A percentile compares a stretch with the other conserved stretches of the same genome.
phyloP scores from a whole-genome alignment of 106 monocot genomes.

The Dendrobium catenatum region DNA sequence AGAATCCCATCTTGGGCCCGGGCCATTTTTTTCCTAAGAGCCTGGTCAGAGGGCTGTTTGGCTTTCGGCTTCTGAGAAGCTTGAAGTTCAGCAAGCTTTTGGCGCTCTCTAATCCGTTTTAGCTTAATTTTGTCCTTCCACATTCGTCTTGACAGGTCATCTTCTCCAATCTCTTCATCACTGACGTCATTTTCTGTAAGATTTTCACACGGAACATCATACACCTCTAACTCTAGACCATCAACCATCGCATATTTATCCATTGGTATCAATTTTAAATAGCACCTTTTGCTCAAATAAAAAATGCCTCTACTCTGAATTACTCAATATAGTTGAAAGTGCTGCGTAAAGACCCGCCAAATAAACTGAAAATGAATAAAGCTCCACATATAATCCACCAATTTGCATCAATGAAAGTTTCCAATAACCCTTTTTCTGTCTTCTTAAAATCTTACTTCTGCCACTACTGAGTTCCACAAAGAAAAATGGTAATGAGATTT shows the following conservation, averaged over 20 bases:
- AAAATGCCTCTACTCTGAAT: background rate
- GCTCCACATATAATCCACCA: background rate
- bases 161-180: slow-evolving; percentile 89
- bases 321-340: background rate
- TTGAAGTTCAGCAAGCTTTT: slow-evolving; percentile 41
- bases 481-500: no score
- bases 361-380: background rate
- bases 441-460: background rate
- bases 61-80: slow-evolving; percentile 42
- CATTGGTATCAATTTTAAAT: slow-evolving; percentile 21
- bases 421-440: background rate
- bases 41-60: slow-evolving; percentile 76
- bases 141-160: slow-evolving; percentile 68
- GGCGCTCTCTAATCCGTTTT: slow-evolving; percentile 68
- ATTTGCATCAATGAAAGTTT: background rate
- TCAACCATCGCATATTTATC: slow-evolving; percentile 33
- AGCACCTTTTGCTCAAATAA: background rate
- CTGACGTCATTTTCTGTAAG: slow-evolving; percentile 93
- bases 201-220: slow-evolving; percentile 57
- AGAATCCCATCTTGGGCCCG: slow-evolving; percentile 96
- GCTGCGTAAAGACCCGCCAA: background rate
- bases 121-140: slow-evolving; percentile 90
- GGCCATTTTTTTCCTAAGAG: slow-evolving; percentile 89
- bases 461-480: background rate
- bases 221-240: slow-evolving; percentile 69